These are phyloP conservation scores for Cajanus cajan DNA, from an alignment of 306 rosid genomes.

Conservation along the genomic window DNA sequence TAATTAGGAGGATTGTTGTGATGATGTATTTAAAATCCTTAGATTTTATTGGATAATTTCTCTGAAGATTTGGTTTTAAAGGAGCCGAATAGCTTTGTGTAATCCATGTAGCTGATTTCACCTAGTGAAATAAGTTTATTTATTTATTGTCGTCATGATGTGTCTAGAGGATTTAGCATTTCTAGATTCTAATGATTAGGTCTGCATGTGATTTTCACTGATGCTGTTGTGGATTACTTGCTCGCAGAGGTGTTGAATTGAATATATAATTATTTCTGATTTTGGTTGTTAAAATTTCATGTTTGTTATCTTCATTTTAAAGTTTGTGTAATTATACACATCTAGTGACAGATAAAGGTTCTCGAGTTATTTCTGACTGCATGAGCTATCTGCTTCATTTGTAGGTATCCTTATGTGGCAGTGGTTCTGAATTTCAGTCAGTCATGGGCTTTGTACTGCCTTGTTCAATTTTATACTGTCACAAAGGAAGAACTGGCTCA, in stretches of 20 bases:
- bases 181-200: slow-evolving; percentile 26
- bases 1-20: slow-evolving; percentile 2
- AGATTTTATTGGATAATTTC: neutral
- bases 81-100: neutral
- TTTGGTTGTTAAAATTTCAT: slow-evolving; percentile 23
- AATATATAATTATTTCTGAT: slow-evolving; percentile 22
- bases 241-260: slow-evolving; percentile 17
- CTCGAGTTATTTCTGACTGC: slow-evolving; percentile 36
- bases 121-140: neutral
- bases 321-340: slow-evolving; percentile 20
- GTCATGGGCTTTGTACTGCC: slow-evolving; percentile 98
- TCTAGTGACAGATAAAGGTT: neutral
- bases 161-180: slow-evolving; percentile 1
- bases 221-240: slow-evolving; percentile 22
- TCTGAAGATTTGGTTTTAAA: neutral
- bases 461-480: slow-evolving; percentile 87
- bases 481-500: slow-evolving; percentile 89
- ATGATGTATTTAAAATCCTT: neutral
- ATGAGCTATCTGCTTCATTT: slow-evolving; percentile 35
- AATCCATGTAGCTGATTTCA: neutral
- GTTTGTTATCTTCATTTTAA: slow-evolving; percentile 15
- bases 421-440: slow-evolving; percentile 97
- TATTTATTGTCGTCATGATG: neutral
- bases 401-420: slow-evolving; percentile 91
- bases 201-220: slow-evolving; percentile 8